Conservation (phyloP, 805 yeast genomes). For the Pichia exigua region DNA sequence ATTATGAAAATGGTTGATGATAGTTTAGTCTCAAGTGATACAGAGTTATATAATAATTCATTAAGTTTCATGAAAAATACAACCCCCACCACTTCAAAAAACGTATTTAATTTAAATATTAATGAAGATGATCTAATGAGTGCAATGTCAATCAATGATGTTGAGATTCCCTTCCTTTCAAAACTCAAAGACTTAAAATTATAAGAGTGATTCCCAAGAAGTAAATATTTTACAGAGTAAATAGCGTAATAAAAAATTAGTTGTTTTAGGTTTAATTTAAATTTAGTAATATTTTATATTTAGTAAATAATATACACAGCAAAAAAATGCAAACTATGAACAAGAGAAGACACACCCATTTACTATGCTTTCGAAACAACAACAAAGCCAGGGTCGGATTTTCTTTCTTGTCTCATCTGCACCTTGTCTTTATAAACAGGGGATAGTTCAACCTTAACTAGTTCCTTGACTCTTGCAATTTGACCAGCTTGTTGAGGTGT, state of each 20-base stretch:
- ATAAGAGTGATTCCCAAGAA: background rate
- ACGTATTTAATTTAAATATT: constrained; percentile 16
- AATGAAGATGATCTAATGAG: constrained; percentile 25
- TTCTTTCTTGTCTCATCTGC: constrained; percentile 49
- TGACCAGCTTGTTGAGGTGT: constrained; percentile 80
- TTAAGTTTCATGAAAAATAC: constrained; percentile 12
- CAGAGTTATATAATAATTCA: constrained; percentile 21
- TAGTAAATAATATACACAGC: background rate
- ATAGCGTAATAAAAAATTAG: too few relatives aligned
- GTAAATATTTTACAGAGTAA: background rate
- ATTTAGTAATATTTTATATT: background rate
- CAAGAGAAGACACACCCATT: background rate
- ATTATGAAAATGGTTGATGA: constrained; percentile 33
- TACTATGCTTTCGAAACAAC: constrained; percentile 30
- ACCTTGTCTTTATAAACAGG: constrained; percentile 42
- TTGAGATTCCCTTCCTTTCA: constrained; percentile 2
- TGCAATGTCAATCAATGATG: constrained; percentile 16
- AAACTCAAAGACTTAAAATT: constrained; percentile 2
- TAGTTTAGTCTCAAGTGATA: constrained; percentile 31
- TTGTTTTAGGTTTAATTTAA: too few relatives aligned
- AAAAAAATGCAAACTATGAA: background rate
- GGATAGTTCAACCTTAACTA: constrained; percentile 73
- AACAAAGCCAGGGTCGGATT: constrained; percentile 56
- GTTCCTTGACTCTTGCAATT: constrained; percentile 74
- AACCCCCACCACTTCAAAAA: constrained; percentile 1